Base-by-base conservation (phyloP, 2,329 filamentous ascomycete species). In the Helminthosporium solani region DNA sequence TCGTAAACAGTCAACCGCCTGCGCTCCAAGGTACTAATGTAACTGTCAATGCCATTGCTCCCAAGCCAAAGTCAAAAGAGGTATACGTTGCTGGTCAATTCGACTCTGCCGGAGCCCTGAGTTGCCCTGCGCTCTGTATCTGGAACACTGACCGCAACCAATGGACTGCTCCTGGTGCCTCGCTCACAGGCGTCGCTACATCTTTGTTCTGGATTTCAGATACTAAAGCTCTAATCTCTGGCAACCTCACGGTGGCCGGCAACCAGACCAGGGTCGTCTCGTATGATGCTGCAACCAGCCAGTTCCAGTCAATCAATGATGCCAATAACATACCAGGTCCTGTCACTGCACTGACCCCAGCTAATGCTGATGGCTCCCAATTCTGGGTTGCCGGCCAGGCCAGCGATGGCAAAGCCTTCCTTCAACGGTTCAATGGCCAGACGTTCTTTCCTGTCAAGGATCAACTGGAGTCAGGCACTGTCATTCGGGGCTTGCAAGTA, bases 41-140 rank as follows among this genome's bases (percentile, higher is more conserved):
- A 20, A 81, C 83, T 2, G 90, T 97, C 33, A 86, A 89, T 47
- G 77, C 87, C 21, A 90, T 99, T 56, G 80, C 83, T 9, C 77
- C 85, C 7, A 86, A 85, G 44, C 87, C 88, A 0, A 80, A 80
- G 44, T 84, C 83, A 15, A 77, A 79, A 1, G 83, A 94, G 40
- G 78, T 99, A 11, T 99, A 87, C 63, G 87, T 99, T 25, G 92
- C 87, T 30, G 94, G 94, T 25, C 83, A 81, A 8, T 99, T 97
- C 63, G 76, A 82, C n/a, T 82, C 81, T 25, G 94, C 90, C 15
- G 94, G 94, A 21, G 85, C 86, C 3, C 79, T 97, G 23, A 84
- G 82, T 33, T 99, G 94, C 66, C 84, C 86, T 3, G 85, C 83
- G 37, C 81, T 99, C 19, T 99, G 94, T 71, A 76, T 86, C 48